These are phyloP conservation scores for Wickerhamiella vanderwaltii DNA, from an alignment of 805 yeast genomes.

Conservation along the genomic window DNA sequence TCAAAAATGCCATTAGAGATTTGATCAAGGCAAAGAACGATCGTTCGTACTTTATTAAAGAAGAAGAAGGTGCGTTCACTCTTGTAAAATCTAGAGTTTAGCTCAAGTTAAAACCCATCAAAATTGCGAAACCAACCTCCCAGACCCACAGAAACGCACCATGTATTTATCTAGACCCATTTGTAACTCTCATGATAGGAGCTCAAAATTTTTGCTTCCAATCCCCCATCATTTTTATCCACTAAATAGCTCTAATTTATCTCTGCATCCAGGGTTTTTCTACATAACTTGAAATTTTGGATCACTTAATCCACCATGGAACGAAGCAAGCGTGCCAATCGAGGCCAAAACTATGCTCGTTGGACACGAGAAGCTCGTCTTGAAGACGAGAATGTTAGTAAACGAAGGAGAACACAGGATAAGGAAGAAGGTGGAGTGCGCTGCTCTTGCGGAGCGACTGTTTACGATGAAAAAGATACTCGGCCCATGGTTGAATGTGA, in stretches of 20 bases:
- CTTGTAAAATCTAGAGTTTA: background rate
- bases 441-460: conserved; percentile 21
- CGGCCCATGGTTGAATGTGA: conserved; percentile 56
- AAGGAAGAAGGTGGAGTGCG: conserved; percentile 13
- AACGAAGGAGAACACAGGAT: background rate
- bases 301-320: conserved; percentile 11
- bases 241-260: too few relatives aligned
- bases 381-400: background rate
- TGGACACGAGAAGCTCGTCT: conserved; percentile 5
- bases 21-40: conserved; percentile 9
- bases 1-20: conserved; percentile 14
- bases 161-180: too few relatives aligned
- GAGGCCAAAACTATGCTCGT: conserved; percentile 10
- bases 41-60: background rate
- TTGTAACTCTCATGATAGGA: too few relatives aligned
- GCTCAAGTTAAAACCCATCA: too few relatives aligned
- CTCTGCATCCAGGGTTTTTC: too few relatives aligned
- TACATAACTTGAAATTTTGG: too few relatives aligned
- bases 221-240: too few relatives aligned
- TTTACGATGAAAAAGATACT: conserved; percentile 27
- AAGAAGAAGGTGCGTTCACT: conserved; percentile 8
- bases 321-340: conserved; percentile 9
- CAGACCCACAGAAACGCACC: too few relatives aligned
- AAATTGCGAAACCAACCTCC: too few relatives aligned
- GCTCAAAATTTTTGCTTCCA: too few relatives aligned